phyloP scores from a whole-genome alignment of 495 filamentous ascomycete species.

The Elasticomyces elasticus region DNA sequence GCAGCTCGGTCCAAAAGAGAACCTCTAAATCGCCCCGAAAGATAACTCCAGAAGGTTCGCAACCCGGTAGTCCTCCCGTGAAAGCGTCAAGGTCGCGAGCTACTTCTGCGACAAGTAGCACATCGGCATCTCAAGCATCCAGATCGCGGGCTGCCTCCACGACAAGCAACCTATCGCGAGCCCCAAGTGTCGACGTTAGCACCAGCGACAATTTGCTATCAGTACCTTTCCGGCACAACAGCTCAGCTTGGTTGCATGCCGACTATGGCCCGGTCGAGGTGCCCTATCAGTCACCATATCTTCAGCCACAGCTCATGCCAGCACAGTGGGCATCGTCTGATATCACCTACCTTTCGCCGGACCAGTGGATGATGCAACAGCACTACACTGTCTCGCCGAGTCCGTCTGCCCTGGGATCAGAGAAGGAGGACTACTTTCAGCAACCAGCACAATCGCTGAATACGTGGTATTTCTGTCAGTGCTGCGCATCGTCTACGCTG shows the following conservation, averaged over 20 bases:
- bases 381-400: background rate
- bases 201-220: background rate
- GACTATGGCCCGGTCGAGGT: background rate
- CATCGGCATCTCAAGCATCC: background rate
- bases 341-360: background rate
- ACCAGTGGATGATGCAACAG: background rate
- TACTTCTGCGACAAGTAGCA: background rate
- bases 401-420: background rate
- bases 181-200: too few relatives aligned
- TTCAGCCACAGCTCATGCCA: background rate
- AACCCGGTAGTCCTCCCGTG: background rate
- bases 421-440: background rate
- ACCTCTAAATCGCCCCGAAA: background rate
- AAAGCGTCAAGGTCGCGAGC: background rate
- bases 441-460: background rate
- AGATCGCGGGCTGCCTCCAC: too few relatives aligned
- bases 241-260: background rate
- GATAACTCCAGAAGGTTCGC: background rate
- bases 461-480: constrained; percentile 1
- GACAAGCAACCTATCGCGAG: too few relatives aligned
- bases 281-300: background rate
- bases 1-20: background rate
- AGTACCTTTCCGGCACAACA: background rate
- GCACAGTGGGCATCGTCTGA: background rate
- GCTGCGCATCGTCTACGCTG: constrained; percentile 3